Conservation (phyloP, 495 filamentous ascomycete species). For the Acidomyces sp. region DNA sequence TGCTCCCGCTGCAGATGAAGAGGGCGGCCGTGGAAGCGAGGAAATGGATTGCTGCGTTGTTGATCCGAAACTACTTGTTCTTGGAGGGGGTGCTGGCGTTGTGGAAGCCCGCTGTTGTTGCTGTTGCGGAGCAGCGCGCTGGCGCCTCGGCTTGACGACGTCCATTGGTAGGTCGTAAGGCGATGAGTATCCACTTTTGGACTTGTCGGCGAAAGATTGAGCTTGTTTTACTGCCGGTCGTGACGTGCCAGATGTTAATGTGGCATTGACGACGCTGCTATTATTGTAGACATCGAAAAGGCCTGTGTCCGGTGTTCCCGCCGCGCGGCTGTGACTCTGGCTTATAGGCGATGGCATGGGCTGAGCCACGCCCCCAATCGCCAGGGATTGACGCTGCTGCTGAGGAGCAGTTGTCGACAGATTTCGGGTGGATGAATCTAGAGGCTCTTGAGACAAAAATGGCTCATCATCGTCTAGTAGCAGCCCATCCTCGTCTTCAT, state of each 20-base stretch:
- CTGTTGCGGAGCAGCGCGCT: conserved; percentile 27
- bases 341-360: background rate
- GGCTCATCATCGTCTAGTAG: conserved; percentile 36
- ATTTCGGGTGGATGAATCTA: background rate
- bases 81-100: conserved; percentile 39
- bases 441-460: conserved; percentile 3
- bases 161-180: conserved; percentile 94
- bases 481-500: conserved; percentile 62
- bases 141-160: conserved; percentile 53
- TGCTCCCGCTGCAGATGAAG: background rate
- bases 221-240: conserved; percentile 27
- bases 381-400: background rate
- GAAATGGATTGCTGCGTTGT: background rate
- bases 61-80: conserved; percentile 47
- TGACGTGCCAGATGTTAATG: conserved; percentile 32
- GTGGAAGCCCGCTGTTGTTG: conserved; percentile 21
- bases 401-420: conserved; percentile 3
- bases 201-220: conserved; percentile 73
- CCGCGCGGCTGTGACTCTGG: conserved; percentile 8
- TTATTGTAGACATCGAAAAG: conserved; percentile 16
- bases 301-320: conserved; percentile 17
- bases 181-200: conserved; percentile 81
- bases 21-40: conserved; percentile 2
- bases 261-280: conserved; percentile 9
- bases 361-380: background rate